Percentiles rank a stretch among this genome's conserved stretches.
Evolutionary conservation across 169 alveolate species (phyloP).

Genomic region (Miamiensis avidus): DNA sequence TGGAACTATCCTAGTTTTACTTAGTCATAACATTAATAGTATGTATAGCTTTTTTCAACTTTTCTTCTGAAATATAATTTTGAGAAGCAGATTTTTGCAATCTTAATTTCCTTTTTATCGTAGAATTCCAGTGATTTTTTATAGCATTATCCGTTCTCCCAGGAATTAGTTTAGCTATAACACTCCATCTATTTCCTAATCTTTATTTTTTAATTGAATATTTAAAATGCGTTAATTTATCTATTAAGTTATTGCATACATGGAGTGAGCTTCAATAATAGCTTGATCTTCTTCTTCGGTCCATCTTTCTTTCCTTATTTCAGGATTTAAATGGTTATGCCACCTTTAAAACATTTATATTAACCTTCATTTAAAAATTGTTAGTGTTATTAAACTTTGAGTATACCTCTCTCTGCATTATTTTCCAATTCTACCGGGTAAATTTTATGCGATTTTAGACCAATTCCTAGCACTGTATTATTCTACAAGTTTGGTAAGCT

Average conservation of each 20-base stretch:
- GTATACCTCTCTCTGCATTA: constrained; percentile 76
- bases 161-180: constrained; percentile 79
- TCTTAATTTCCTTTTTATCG: constrained; percentile 78
- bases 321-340: constrained; percentile 81
- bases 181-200: constrained; percentile 88
- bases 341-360: constrained; percentile 50
- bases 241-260: background rate
- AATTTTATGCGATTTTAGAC: constrained; percentile 69
- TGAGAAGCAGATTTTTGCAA: no score
- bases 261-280: constrained; percentile 17
- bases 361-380: background rate
- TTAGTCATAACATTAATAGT: no score
- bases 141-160: constrained; percentile 88
- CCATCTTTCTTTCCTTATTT: constrained; percentile 79
- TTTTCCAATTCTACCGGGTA: constrained; percentile 81
- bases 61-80: no score
- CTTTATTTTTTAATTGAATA: background rate
- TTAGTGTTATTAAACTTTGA: background rate
- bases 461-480: constrained; percentile 86
- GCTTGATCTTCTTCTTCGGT: constrained; percentile 72
- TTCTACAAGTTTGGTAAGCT: constrained; percentile 71
- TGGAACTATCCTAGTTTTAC: no score
- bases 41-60: no score
- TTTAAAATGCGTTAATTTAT: no score
- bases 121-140: constrained; percentile 88